phyloP scores from a whole-genome alignment of 176 grass and related monocot species.

The Triticum turgidum region DNA sequence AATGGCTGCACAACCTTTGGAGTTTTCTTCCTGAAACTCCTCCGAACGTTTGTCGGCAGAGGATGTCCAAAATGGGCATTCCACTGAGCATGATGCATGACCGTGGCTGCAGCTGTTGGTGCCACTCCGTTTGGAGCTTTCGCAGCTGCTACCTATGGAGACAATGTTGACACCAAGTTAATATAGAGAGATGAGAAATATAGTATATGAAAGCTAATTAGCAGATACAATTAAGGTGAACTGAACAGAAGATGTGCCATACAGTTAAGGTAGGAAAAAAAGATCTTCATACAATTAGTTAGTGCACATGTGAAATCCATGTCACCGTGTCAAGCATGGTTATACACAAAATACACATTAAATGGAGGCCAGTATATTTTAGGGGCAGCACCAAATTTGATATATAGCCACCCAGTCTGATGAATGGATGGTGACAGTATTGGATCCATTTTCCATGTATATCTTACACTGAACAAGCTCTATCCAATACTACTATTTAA shows the following conservation, averaged over 20 bases:
- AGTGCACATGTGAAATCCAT: not conserved
- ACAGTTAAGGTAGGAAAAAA: not conserved
- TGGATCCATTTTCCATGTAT: not conserved
- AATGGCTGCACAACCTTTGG: slow-evolving; percentile 44
- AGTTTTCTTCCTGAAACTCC: slow-evolving; percentile 35
- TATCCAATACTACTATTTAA: slow-evolving; percentile 7
- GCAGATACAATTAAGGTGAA: slow-evolving; percentile 18
- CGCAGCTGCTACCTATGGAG: slow-evolving; percentile 28
- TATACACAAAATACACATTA: not conserved
- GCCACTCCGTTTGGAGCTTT: slow-evolving; percentile 42
- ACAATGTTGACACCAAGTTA: not conserved
- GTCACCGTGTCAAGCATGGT: not conserved
- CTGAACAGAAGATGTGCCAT: not conserved
- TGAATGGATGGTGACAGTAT: not conserved
- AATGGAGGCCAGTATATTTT: not conserved
- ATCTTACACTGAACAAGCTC: not conserved
- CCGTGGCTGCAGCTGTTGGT: slow-evolving; percentile 11
- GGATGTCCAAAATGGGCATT: slow-evolving; percentile 43
- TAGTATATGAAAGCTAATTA: not conserved
- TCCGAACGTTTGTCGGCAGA: slow-evolving; percentile 26
- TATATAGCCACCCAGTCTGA: not conserved
- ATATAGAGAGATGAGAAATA: not conserved
- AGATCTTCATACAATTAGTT: not conserved
- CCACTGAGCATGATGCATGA: slow-evolving; percentile 37
- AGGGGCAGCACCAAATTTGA: not conserved